These are phyloP conservation scores for Cryptococcus hybrid DNA, from an alignment of 1,284 basidiomycete genomes.

Conservation along the genomic window DNA sequence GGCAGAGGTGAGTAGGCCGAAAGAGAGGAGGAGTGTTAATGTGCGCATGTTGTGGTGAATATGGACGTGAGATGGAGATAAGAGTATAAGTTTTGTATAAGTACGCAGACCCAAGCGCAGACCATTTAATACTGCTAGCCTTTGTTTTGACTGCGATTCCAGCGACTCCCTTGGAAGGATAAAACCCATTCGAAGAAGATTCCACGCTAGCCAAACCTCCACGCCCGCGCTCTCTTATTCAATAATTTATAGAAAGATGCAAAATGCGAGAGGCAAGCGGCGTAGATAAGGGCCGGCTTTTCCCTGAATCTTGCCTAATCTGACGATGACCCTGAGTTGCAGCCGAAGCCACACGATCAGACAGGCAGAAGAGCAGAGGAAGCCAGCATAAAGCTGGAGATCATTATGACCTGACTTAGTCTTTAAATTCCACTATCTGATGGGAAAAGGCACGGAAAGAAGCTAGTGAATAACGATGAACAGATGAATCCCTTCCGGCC, in stretches of 20 bases:
- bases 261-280: neutral
- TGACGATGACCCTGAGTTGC: neutral
- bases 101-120: neutral
- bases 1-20: slow-evolving; percentile 16
- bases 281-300: neutral
- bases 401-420: no score
- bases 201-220: neutral
- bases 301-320: neutral
- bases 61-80: neutral
- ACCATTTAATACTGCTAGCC: neutral
- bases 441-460: no score
- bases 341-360: neutral
- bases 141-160: neutral
- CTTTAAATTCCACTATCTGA: no score
- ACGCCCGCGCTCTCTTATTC: no score
- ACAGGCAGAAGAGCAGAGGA: neutral
- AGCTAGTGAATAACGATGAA: no score
- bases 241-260: neutral
- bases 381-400: neutral
- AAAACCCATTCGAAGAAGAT: neutral
- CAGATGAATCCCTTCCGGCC: no score
- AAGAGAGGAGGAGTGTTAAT: slow-evolving; percentile 16
- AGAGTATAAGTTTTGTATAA: neutral
- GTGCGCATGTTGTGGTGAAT: slow-evolving; percentile 14
- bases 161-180: neutral